phyloP scores from a whole-genome alignment of 495 filamentous ascomycete species.

The Penicillium cataractarum region DNA sequence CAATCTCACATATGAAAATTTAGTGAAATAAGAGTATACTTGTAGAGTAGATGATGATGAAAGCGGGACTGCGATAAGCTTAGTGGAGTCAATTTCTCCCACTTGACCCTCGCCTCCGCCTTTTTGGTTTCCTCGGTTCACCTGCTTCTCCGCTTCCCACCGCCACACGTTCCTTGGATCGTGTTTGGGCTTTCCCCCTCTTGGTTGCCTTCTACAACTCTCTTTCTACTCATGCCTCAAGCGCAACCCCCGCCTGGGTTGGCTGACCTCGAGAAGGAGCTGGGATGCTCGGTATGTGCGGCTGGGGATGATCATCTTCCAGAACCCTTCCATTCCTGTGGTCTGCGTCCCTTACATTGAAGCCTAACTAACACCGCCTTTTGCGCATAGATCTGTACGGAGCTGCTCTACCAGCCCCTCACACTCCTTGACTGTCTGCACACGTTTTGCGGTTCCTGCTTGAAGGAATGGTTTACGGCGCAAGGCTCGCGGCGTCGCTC shows the following conservation, averaged over 20 bases:
- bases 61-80: constrained; percentile 27
- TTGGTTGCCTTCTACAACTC: not conserved
- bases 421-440: constrained; percentile 97
- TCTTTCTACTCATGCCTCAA: constrained; percentile 29
- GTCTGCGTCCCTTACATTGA: constrained; percentile 19
- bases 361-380: constrained; percentile 16
- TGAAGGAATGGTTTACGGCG: constrained; percentile 88
- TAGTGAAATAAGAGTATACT: no score
- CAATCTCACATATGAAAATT: no score
- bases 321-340: constrained; percentile 23
- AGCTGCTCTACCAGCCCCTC: constrained; percentile 92
- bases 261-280: constrained; percentile 79
- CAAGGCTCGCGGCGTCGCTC: constrained; percentile 55
- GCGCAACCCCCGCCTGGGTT: constrained; percentile 37
- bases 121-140: not conserved
- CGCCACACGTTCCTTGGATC: constrained; percentile 23
- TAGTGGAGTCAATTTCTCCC: constrained; percentile 22
- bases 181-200: constrained; percentile 7
- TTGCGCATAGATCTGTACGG: constrained; percentile 81
- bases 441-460: constrained; percentile 91
- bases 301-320: constrained; percentile 10
- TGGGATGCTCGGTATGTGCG: constrained; percentile 83
- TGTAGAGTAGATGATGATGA: not conserved
- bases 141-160: not conserved
- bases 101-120: constrained; percentile 10